phyloP scores from a whole-genome alignment of 805 yeast species.

The Metschnikowia corniflorae region DNA sequence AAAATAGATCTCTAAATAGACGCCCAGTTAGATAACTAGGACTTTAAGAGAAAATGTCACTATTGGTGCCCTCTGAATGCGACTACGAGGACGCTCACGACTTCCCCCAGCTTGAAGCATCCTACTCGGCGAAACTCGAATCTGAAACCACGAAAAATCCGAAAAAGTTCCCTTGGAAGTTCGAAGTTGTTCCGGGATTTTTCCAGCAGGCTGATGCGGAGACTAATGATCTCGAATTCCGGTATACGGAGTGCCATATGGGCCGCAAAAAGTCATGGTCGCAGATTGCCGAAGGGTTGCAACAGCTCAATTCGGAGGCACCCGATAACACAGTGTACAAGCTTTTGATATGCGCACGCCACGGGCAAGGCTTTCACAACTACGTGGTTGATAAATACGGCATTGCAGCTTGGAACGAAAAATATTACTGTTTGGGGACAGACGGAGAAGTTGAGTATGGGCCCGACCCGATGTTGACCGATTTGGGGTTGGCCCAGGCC shows the following conservation, averaged over 20 bases:
- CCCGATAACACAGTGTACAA: conserved; percentile 41
- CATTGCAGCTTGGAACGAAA: conserved; percentile 49
- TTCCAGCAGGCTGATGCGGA: conserved; percentile 43
- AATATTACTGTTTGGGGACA: conserved; percentile 50
- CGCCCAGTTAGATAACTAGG: too few species aligned
- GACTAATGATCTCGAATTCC: conserved; percentile 47
- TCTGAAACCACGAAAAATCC: conserved; percentile 2
- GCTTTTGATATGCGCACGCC: conserved; percentile 55
- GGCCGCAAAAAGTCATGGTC: conserved; percentile 45
- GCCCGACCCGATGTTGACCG: conserved; percentile 60
- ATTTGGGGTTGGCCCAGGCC: conserved; percentile 55
- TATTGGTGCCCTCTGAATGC: conserved; percentile 24
- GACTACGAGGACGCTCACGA: conserved; percentile 28
- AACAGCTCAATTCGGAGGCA: conserved; percentile 33
- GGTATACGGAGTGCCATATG: conserved; percentile 39
- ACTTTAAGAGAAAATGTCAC: conserved; percentile 13
- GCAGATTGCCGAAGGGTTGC: conserved; percentile 29
- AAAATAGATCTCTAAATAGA: too few species aligned
- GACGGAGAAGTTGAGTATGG: conserved; percentile 56
- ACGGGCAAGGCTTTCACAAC: conserved; percentile 70
- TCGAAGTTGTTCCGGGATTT: conserved; percentile 48
- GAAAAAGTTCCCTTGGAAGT: conserved; percentile 32
- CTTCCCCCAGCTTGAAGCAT: conserved; percentile 7
- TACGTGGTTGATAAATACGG: conserved; percentile 54
- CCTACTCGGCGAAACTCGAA: conserved; percentile 9